Evolutionary conservation across 2,329 filamentous ascomycete species (phyloP), one percentile per base, ranked within the genome.

Genomic region (Botrytis porri): DNA sequence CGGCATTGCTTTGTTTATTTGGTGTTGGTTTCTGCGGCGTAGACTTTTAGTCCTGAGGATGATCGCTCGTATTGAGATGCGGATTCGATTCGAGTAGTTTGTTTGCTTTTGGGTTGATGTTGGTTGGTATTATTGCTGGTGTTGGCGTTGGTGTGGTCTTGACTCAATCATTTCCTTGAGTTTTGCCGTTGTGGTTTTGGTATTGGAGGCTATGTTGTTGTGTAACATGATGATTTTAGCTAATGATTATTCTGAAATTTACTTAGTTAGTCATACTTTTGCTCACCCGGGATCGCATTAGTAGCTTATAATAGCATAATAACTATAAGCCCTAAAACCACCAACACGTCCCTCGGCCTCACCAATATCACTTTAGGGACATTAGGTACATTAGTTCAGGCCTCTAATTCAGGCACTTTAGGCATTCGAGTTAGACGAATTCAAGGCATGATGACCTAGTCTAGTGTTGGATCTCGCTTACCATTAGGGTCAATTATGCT

Each of bases 301-400:
- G 51, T 54, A 61, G 59, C 35, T n/a, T 37, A 39, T n/a, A 61
- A 39, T 61, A 61, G 59, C 59, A 61, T 61, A 61, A 61, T n/a
- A 25, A 61, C 22, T 61, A 39, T 61, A 61, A 54, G 51, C 59
- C 59, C 59, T 37, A 37, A 61, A 61, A 61, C n/a, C 25, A 61
- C 59, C 59, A 61, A 61, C 59, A 61, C 59, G 59, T 39, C 59
- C 59, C 59, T 61, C 22, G 12, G 59, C 59, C 20, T 61, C 59
- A 61, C 59, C 20, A 61, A 61, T 61, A 39, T 35, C 35, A 37
- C 35, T 61, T 61, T 61, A 61, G 59, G 59, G 25, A 61, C 20
- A 37, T 25, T 61, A 61, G 14, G 48, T 54, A 54, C 51, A 54
- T 54, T 61, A 61, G 59, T 61, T 61, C 22, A 61, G 22, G 59